Evolutionary conservation across 345 rosid genomes (phyloP).

Genomic region (Fremontodendron californicum): DNA sequence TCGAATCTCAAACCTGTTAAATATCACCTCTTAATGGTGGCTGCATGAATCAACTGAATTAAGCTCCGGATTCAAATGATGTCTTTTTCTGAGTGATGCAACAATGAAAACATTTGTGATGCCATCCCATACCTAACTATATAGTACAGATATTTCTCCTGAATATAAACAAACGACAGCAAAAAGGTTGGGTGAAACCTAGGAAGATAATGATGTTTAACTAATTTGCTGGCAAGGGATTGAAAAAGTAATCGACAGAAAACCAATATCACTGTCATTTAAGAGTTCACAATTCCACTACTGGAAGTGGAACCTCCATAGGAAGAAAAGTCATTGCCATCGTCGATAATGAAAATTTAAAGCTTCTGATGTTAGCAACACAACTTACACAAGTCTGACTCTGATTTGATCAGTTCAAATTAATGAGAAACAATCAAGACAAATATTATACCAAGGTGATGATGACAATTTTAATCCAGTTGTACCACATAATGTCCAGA

Average conservation of each 20-base stretch:
- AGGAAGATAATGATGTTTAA: slow-evolving; percentile 1
- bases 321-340: background rate
- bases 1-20: too few species aligned
- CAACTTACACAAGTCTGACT: background rate
- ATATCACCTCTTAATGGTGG: too few species aligned
- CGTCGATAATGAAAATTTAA: background rate
- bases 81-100: too few species aligned
- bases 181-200: background rate
- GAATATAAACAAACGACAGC: background rate
- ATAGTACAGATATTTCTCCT: background rate
- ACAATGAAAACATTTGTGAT: too few species aligned
- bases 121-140: background rate
- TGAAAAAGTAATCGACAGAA: background rate
- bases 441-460: too few species aligned
- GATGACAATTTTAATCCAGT: too few species aligned
- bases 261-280: background rate
- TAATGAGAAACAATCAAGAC: too few species aligned
- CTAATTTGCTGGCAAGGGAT: background rate
- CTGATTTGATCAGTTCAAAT: background rate
- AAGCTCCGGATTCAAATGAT: too few species aligned
- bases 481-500: too few species aligned
- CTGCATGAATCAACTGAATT: too few species aligned
- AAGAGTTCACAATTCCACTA: background rate
- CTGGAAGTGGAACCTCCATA: background rate
- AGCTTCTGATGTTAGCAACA: background rate